Conservation (phyloP, 257 asterid species). For the Rehmannia glutinosa region DNA sequence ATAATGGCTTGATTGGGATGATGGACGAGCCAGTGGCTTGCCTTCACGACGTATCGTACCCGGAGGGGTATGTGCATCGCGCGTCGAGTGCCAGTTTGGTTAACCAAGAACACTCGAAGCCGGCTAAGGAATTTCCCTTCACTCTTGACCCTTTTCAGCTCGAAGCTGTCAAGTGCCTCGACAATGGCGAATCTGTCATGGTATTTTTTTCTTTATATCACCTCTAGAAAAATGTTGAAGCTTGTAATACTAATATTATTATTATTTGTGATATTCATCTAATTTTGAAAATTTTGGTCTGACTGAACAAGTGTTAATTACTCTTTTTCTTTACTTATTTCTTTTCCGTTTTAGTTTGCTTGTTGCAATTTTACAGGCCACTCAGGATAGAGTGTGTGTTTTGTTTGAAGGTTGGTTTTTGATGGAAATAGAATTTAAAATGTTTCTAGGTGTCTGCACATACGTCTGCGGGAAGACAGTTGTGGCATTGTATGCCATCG, state of each 20-base stretch:
- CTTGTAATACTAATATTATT: background rate
- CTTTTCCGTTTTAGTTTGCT: background rate
- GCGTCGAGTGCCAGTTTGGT: slow-evolving; percentile 25
- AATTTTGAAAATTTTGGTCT: background rate
- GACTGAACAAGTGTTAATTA: background rate
- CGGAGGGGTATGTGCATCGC: slow-evolving; percentile 58
- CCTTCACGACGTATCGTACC: slow-evolving; percentile 83
- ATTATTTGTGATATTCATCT: background rate
- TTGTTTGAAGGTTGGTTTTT: background rate
- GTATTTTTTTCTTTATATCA: slow-evolving; percentile 28
- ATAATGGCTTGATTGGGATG: slow-evolving; percentile 21
- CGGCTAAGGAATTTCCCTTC: slow-evolving; percentile 81
- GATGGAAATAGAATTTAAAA: slow-evolving; percentile 7
- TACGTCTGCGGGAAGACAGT: slow-evolving; percentile 99
- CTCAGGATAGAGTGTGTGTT: background rate
- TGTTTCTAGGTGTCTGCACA: slow-evolving; percentile 81
- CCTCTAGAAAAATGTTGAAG: background rate
- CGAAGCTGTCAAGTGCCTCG: slow-evolving; percentile 83
- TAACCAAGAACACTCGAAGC: slow-evolving; percentile 35
- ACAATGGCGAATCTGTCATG: slow-evolving; percentile 87
- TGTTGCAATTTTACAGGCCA: background rate
- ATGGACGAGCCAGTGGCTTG: slow-evolving; percentile 69
- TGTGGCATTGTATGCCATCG: slow-evolving; percentile 86
- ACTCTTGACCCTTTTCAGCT: slow-evolving; percentile 83
- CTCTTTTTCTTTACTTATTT: background rate